Evolutionary conservation across 1,284 basidiomycete species (phyloP), one percentile per base, ranked within the genome.

Genomic region (Porodaedalea pini): DNA sequence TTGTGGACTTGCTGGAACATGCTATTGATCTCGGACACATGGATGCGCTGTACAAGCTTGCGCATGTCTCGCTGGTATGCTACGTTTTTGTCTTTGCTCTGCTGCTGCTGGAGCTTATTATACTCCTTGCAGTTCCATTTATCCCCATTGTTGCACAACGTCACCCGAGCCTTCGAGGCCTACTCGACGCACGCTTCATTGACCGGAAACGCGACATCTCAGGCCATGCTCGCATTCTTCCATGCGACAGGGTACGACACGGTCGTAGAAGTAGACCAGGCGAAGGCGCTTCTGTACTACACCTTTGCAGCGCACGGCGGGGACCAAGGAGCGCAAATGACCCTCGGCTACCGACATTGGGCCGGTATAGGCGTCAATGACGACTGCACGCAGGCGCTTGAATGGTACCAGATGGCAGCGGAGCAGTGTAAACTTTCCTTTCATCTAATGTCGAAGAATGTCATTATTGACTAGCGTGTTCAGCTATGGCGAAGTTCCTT

Each of bases 321-420:
- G 0, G 82, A 95, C 71, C 83, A 86, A 63, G 86, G 90, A 3
- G 90, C 96, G 0, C 89, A 95, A 69, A 94, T 96, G 90, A 85
- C 93, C 0, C 77, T 99, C 37, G 97, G 88, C 0, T 98, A 96
- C 71, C 83, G 94, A n/a, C 88, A 95, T 68, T 97, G 92, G 90
- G 88, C 88, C 25, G 97, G 97, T 0, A 95, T 99, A 59, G 92
- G 94, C 4, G 88, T 91, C 0, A 78, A 86, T 53, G 93, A 97
- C 69, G 86, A 88, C 65, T 98, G 95, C 69, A 77, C 83, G 67
- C 76, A 82, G 4, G 90, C 94, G 2, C 72, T 94, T 45, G 81
- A 83, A 23, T 97, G 91, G 86, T 98, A 97, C 69, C 89, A 92
- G 66, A 78, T 77, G 39, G 92, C 93, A 0, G 90, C 94, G 10